These are phyloP conservation scores for Vigna mungo DNA, from an alignment of 306 rosid species.

Conservation along the genomic window DNA sequence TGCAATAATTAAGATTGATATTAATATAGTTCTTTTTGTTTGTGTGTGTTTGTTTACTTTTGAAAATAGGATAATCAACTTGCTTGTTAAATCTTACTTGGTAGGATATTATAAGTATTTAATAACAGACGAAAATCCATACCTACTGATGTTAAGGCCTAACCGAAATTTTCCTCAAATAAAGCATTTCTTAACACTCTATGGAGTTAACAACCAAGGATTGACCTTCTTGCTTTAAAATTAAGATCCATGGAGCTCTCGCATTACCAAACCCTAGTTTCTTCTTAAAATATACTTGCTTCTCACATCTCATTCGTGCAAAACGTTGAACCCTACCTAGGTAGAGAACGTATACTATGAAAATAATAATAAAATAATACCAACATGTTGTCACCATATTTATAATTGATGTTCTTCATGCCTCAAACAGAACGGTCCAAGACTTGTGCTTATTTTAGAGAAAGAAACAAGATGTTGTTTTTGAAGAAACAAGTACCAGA, in stretches of 20 bases:
- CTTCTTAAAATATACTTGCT: constrained; percentile 26
- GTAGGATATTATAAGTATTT: constrained; percentile 23
- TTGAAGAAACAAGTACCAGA: constrained; percentile 24
- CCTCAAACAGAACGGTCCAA: constrained; percentile 41
- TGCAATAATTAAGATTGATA: constrained; percentile 5
- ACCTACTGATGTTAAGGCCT: constrained; percentile 73
- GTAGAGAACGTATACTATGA: constrained; percentile 37
- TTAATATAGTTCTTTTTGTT: neutral
- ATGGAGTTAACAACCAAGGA: constrained; percentile 55
- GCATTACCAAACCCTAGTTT: constrained; percentile 66
- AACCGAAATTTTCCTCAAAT: constrained; percentile 61
- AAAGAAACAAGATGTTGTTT: constrained; percentile 32
- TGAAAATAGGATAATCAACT: constrained; percentile 11
- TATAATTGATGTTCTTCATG: constrained; percentile 48
- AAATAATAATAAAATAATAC: constrained; percentile 35
- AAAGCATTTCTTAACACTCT: constrained; percentile 50
- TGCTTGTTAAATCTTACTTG: constrained; percentile 22
- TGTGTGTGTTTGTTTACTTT: constrained; percentile 12
- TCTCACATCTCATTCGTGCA: constrained; percentile 51
- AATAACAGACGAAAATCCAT: constrained; percentile 43
- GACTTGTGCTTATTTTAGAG: constrained; percentile 45
- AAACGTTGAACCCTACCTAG: constrained; percentile 55
- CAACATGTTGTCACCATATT: constrained; percentile 34
- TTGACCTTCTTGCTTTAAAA: constrained; percentile 58
- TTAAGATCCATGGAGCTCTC: constrained; percentile 60